A percentile compares a stretch with the other conserved stretches of the same genome.
Conservation (phyloP, 192 early-diverging fungal genomes). For the Backusella liffmaniae region DNA sequence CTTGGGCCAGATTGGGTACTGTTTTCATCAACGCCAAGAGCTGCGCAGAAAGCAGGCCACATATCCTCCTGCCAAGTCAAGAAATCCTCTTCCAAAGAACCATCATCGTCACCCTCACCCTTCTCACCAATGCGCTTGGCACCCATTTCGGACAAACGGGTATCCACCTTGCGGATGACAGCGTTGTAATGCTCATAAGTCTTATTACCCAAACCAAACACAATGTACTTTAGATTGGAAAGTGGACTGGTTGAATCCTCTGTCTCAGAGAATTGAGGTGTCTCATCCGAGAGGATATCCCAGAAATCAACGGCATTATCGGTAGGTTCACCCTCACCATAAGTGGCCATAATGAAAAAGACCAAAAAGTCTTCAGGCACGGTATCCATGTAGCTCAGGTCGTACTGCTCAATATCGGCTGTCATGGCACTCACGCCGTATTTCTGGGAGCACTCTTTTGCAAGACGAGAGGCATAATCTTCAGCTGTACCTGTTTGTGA, state of each 20-base stretch:
- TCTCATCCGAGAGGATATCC: constrained; percentile 77
- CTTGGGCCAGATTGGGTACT: constrained; percentile 15
- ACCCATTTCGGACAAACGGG: constrained; percentile 66
- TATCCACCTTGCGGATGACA: constrained; percentile 71
- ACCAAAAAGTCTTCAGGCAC: constrained; percentile 69
- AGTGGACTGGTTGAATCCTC: constrained; percentile 60
- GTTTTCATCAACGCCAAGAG: constrained; percentile 65
- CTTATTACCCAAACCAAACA: constrained; percentile 87
- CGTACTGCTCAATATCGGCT: constrained; percentile 89
- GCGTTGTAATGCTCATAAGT: constrained; percentile 93
- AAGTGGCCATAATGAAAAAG: constrained; percentile 95
- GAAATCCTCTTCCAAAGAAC: constrained; percentile 95
- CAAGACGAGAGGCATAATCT: constrained; percentile 91
- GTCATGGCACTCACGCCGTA: constrained; percentile 76
- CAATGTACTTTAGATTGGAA: constrained; percentile 57
- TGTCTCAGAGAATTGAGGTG: constrained; percentile 64
- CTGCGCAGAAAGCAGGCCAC: constrained; percentile 73
- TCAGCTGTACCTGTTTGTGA: constrained; percentile 99
- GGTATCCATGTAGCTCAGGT: constrained; percentile 78
- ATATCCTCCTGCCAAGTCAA: constrained; percentile 90
- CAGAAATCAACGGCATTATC: constrained; percentile 97
- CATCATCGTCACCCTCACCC: constrained; percentile 98
- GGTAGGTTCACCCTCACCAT: constrained; percentile 97
- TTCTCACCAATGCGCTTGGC: constrained; percentile 70
- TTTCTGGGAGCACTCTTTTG: constrained; percentile 77